These are phyloP conservation scores for Anethum foeniculum DNA, from an alignment of 140 eudicot species.

Conservation along the genomic window DNA sequence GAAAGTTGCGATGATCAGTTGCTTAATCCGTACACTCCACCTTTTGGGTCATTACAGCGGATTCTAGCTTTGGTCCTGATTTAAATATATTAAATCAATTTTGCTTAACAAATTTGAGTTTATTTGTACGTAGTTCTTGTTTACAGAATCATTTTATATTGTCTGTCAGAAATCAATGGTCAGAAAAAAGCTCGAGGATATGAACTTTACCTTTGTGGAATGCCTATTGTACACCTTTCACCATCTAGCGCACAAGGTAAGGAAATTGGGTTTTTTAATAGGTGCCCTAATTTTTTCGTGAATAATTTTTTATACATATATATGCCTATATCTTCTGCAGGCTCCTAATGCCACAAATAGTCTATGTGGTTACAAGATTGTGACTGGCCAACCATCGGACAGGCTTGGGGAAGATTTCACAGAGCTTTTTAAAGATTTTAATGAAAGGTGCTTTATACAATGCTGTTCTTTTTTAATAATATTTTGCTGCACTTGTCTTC, in stretches of 20 bases:
- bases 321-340: slow-evolving; percentile 20
- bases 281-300: not conserved
- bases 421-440: slow-evolving; percentile 45
- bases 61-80: not conserved
- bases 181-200: slow-evolving; percentile 45
- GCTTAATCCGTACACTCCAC: not conserved
- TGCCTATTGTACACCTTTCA: slow-evolving; percentile 55
- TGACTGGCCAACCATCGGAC: slow-evolving; percentile 70
- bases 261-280: not conserved
- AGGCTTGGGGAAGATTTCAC: slow-evolving; percentile 72
- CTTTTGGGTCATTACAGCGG: not conserved
- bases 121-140: not conserved
- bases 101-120: not conserved
- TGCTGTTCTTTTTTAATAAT: not conserved
- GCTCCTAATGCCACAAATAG: slow-evolving; percentile 67
- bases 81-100: not conserved
- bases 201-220: slow-evolving; percentile 42
- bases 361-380: slow-evolving; percentile 53
- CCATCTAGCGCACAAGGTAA: slow-evolving; percentile 58
- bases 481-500: not conserved
- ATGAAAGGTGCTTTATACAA: slow-evolving; percentile 38
- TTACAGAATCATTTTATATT: not conserved
- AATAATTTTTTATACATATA: not conserved
- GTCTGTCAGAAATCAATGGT: slow-evolving; percentile 47
- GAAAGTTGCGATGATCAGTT: not conserved